phyloP scores from a whole-genome alignment of 192 early-diverging fungal species.

The Coemansia sp. region DNA sequence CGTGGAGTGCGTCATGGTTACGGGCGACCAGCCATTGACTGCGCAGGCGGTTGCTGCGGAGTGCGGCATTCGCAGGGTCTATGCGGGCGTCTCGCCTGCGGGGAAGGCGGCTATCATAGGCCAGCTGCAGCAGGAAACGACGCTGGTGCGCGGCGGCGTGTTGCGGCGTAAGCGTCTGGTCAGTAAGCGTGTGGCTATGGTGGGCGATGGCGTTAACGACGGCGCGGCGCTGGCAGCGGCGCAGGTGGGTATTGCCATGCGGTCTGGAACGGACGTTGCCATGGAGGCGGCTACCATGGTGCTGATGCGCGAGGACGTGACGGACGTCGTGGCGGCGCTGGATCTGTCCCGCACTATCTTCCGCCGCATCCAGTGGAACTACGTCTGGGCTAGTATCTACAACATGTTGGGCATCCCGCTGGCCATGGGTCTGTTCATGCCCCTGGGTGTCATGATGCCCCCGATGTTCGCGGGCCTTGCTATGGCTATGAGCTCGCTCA shows the following conservation, averaged over 20 bases:
- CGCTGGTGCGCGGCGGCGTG: constrained; percentile 7
- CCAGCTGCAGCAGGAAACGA: constrained; percentile 61
- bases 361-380: constrained; percentile 80
- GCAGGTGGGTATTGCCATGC: constrained; percentile 86
- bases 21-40: constrained; percentile 87
- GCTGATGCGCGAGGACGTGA: constrained; percentile 84
- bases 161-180: neutral
- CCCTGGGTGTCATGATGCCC: constrained; percentile 79
- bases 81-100: constrained; percentile 86
- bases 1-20: constrained; percentile 84
- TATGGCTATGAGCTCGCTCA: constrained; percentile 90
- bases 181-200: constrained; percentile 71
- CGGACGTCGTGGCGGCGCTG: constrained; percentile 82
- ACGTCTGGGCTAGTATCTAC: constrained; percentile 87
- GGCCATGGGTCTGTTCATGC: constrained; percentile 89
- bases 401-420: constrained; percentile 88
- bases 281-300: constrained; percentile 93
- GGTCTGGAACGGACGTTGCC: constrained; percentile 92
- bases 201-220: constrained; percentile 97
- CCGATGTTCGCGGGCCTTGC: constrained; percentile 93
- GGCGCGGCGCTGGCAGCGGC: constrained; percentile 84
- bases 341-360: constrained; percentile 85
- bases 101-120: constrained; percentile 82
- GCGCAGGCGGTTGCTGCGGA: constrained; percentile 79
- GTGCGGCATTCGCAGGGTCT: constrained; percentile 80